Base-by-base conservation (phyloP, 202 grass and related monocot genomes). In the Digitaria exilis region DNA sequence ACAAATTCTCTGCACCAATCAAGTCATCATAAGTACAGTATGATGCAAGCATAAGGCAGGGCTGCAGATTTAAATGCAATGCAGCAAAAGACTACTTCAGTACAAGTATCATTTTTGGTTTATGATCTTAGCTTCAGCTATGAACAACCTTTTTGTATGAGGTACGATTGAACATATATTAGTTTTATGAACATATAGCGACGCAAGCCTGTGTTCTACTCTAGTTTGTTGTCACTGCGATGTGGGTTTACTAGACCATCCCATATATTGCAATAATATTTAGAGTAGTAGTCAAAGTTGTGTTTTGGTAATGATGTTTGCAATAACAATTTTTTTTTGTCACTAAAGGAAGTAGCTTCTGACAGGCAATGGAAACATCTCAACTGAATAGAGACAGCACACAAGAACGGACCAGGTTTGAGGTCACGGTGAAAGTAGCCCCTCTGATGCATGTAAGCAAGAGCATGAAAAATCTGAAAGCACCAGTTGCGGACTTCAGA, bases 371-470 rank as follows among this genome's bases (percentile, higher is more conserved):
- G 8, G 54, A 29, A 43, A 61, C 37, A 44, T 44, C 34, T 76
- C 73, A 25, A 61, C 24, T 60, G 65, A 57, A 39, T 54, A 16
- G 42, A 68, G 39, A 82, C 28, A 60, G 63, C 44, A 80, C 28
- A 79, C 26, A 10, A 80, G 64, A 69, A 61, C 39, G 18, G 90
- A 98, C 96, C 96, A 79, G 96, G 96, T 63, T 99, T 99, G 73
- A 99, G 91, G 81, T 99, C 96, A 79, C 96, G 96, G 78, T 99
- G 96, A 87, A 99, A 99, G 83, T 96, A 99, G 43, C 91, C 96
- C 42, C 87, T 90, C 22, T 96, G 89, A 72, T 96, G 96, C 96
- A 99, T 96, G 75, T 99, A 99, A 55, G 96, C 87, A 88, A 99
- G 96, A 79, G 91, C 96, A 39, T 96, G 91, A 76, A 99, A 98